Percentiles rank a stretch among this genome's conserved stretches.
phyloP scores from a whole-genome alignment of 176 grass and related monocot species.

The Carex cristatella region DNA sequence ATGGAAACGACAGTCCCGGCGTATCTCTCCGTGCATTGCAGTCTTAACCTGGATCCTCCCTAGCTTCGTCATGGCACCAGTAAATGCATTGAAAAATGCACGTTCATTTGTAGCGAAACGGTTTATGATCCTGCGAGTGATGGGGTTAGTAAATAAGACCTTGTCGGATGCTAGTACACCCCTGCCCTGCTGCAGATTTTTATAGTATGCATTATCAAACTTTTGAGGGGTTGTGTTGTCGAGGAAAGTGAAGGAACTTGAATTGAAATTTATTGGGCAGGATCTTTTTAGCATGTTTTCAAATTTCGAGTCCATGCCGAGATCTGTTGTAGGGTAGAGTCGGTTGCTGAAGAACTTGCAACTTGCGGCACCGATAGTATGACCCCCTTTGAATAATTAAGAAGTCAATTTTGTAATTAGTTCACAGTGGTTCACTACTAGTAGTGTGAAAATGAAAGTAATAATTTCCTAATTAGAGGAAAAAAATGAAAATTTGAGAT shows the following conservation, averaged over 20 bases:
- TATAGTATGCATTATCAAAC: constrained; percentile 64
- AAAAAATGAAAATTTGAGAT: not conserved
- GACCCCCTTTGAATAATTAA: constrained; percentile 32
- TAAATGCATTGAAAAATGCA: constrained; percentile 49
- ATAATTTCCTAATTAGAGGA: not conserved
- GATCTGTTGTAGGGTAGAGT: constrained; percentile 38
- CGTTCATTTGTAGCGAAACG: constrained; percentile 34
- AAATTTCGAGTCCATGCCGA: constrained; percentile 22
- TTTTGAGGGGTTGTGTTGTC: constrained; percentile 42
- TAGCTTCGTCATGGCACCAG: constrained; percentile 35
- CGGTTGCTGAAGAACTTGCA: constrained; percentile 49
- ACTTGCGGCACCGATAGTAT: constrained; percentile 60
- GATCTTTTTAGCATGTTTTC: constrained; percentile 35
- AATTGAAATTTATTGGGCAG: constrained; percentile 37
- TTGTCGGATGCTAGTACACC: constrained; percentile 56
- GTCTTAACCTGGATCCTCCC: constrained; percentile 58
- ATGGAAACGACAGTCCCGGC: constrained; percentile 37
- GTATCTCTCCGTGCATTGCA: constrained; percentile 51
- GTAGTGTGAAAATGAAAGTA: not conserved
- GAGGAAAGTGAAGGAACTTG: constrained; percentile 38
- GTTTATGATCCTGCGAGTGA: constrained; percentile 35
- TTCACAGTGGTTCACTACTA: not conserved
- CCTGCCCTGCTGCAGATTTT: constrained; percentile 28
- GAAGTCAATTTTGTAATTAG: not conserved
- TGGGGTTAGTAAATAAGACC: constrained; percentile 38